A percentile compares a stretch with the other conserved stretches of the same genome.
Evolutionary conservation across 2,329 filamentous ascomycete species (phyloP).

Genomic region (Ophiostoma novo-ulmi): DNA sequence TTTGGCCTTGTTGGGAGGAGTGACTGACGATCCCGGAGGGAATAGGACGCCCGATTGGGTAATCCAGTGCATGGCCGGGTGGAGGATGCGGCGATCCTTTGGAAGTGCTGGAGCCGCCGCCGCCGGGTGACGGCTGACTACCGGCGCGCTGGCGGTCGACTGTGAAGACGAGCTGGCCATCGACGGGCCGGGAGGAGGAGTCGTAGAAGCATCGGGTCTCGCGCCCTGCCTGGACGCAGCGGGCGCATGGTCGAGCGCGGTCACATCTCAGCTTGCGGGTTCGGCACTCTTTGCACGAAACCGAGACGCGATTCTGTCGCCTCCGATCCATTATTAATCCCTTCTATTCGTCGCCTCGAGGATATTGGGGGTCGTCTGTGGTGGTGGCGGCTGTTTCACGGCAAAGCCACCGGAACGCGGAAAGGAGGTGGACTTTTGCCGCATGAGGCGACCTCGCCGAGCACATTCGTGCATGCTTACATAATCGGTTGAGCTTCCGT

Average conservation of each 20-base stretch:
- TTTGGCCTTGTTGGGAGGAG: not conserved
- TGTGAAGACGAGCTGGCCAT: conserved; percentile 13
- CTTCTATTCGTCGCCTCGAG: conserved; percentile 3
- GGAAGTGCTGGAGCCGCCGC: not conserved
- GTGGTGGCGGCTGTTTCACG: conserved; percentile 10
- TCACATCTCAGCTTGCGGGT: conserved; percentile 8
- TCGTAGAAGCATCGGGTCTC: conserved; percentile 11
- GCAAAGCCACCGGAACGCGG: not conserved
- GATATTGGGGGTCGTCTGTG: conserved; percentile 7
- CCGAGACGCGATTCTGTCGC: conserved; percentile 9
- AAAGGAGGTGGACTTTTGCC: conserved; percentile 6
- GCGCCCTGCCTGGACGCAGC: conserved; percentile 7
- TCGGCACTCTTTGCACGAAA: conserved; percentile 15
- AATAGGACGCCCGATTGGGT: no score
- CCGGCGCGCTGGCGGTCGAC: conserved; percentile 2
- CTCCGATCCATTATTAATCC: conserved; percentile 6
- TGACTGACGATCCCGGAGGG: not conserved
- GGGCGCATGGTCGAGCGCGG: conserved; percentile 7
- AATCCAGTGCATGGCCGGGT: not conserved
- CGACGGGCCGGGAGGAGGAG: conserved; percentile 11
- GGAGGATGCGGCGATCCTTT: not conserved
- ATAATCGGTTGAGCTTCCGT: not conserved
- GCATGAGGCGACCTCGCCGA: conserved; percentile 3
- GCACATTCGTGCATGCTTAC: not conserved
- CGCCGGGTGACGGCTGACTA: not conserved